These are phyloP conservation scores for Juglanconis oblonga DNA, from an alignment of 2,329 filamentous ascomycete genomes.

Conservation along the genomic window DNA sequence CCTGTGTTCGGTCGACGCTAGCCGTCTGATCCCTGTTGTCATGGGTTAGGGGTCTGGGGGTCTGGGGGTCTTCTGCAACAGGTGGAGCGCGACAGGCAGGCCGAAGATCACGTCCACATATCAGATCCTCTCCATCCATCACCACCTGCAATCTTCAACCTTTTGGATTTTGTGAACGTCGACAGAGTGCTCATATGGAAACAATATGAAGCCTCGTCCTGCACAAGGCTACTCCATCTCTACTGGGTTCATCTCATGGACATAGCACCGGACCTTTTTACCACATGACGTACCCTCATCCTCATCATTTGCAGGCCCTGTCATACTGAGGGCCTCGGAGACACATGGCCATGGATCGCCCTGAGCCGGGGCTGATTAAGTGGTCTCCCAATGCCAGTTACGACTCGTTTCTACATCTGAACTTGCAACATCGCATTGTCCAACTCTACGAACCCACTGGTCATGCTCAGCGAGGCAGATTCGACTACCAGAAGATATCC, in stretches of 20 bases:
- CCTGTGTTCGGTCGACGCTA: neutral
- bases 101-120: neutral
- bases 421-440: slow-evolving; percentile 60
- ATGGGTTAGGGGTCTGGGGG: neutral
- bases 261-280: neutral
- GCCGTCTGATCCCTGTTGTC: neutral
- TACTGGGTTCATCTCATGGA: neutral
- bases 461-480: slow-evolving; percentile 52
- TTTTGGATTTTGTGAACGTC: neutral
- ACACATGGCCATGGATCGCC: slow-evolving; percentile 47
- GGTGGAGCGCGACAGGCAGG: neutral
- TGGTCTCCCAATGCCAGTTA: slow-evolving; percentile 60
- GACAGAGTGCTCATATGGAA: neutral
- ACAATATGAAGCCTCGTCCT: neutral
- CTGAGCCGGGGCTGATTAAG: slow-evolving; percentile 61
- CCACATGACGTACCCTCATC: neutral
- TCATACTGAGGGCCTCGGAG: neutral
- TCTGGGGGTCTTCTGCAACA: no score
- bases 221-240: neutral
- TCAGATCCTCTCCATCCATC: neutral
- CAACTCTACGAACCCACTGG: slow-evolving; percentile 63
- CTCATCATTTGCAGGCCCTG: neutral
- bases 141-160: neutral
- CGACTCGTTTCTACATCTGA: slow-evolving; percentile 64
- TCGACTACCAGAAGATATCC: slow-evolving; percentile 55